A percentile compares a stretch with the other conserved stretches of the same genome.
These are phyloP conservation scores for Chenopodium album DNA, from an alignment of 148 eudicot genomes.

Conservation along the genomic window DNA sequence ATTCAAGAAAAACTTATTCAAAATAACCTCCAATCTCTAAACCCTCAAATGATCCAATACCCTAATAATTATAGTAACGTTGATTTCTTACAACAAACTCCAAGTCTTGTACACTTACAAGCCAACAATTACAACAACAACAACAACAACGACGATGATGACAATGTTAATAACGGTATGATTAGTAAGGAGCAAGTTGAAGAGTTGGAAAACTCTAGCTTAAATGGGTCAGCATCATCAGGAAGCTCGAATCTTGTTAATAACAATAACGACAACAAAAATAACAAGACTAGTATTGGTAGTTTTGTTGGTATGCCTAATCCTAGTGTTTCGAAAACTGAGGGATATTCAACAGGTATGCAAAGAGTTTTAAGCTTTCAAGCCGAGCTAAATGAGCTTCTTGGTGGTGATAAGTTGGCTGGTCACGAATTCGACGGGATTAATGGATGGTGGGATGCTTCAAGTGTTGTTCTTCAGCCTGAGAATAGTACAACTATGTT, in stretches of 20 bases:
- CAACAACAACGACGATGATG: not conserved
- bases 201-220: conserved; percentile 27
- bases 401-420: conserved; percentile 12
- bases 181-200: conserved; percentile 16
- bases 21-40: conserved; percentile 40
- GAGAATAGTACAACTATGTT: conserved; percentile 21
- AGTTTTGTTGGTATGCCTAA: not conserved
- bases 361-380: conserved; percentile 31
- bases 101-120: conserved; percentile 11
- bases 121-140: not conserved
- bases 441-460: conserved; percentile 33
- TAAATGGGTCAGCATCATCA: conserved; percentile 28
- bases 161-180: not conserved
- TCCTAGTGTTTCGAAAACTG: not conserved
- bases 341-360: conserved; percentile 13
- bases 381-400: conserved; percentile 29
- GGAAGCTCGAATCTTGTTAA: conserved; percentile 19
- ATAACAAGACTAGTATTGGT: not conserved
- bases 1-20: conserved; percentile 65
- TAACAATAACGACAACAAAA: not conserved
- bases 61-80: not conserved
- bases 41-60: conserved; percentile 22
- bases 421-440: conserved; percentile 27
- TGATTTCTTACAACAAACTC: conserved; percentile 17
- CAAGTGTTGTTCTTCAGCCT: conserved; percentile 20